Percentiles rank a stretch among this genome's conserved stretches.
These are phyloP conservation scores for Waitea zeae DNA, from an alignment of 1,284 basidiomycete genomes.

Conservation along the genomic window DNA sequence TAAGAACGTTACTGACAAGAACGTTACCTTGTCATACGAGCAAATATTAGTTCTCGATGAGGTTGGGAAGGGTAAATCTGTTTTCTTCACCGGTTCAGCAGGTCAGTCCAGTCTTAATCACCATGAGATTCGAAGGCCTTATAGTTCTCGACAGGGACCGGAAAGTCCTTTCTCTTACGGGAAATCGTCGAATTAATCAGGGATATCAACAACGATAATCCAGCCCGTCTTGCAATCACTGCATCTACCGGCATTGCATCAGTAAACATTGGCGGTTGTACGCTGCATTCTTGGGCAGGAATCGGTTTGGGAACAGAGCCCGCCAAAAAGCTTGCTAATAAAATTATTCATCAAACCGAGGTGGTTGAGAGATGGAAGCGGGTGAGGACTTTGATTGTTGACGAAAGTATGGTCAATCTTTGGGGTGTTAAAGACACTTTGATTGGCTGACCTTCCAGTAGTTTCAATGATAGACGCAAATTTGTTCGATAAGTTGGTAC, in stretches of 20 bases:
- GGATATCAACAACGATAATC: constrained; percentile 3
- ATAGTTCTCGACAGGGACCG: constrained; percentile 51
- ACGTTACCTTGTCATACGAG: constrained; percentile 26
- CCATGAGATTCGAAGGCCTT: background rate
- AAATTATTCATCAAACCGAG: constrained; percentile 28
- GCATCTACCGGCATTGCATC: constrained; percentile 81
- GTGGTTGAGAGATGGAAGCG: constrained; percentile 27
- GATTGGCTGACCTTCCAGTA: too few relatives aligned
- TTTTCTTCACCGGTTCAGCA: constrained; percentile 74
- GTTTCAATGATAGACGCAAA: constrained; percentile 43
- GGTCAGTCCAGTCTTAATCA: constrained; percentile 20
- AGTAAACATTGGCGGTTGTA: constrained; percentile 87
- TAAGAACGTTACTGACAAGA: too few relatives aligned
- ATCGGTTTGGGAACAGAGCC: constrained; percentile 71
- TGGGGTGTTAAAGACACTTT: too few relatives aligned
- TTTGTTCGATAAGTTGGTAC: constrained; percentile 51
- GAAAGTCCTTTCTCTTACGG: constrained; percentile 87
- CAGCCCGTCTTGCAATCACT: constrained; percentile 29
- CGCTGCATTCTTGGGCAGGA: constrained; percentile 86
- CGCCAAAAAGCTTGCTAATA: constrained; percentile 44
- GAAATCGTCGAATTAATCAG: constrained; percentile 55
- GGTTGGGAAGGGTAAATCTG: constrained; percentile 37
- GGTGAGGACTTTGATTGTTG: constrained; percentile 43
- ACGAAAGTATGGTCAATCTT: constrained; percentile 56
- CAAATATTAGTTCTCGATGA: constrained; percentile 39